These are phyloP conservation scores for Hippophae rhamnoides DNA, from an alignment of 306 rosid genomes.

Conservation along the genomic window DNA sequence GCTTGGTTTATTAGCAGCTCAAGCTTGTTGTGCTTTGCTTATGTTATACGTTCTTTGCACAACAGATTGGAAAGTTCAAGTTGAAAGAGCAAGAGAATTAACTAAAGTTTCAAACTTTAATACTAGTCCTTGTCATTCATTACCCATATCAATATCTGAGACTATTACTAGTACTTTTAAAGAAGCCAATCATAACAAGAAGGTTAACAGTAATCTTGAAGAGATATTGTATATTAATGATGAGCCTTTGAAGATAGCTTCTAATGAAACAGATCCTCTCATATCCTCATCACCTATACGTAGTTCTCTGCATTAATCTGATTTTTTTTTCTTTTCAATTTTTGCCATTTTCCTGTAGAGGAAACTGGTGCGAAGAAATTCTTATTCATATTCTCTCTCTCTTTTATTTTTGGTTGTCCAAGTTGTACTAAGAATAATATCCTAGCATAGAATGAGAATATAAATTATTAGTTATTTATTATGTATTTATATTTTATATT, in stretches of 20 bases:
- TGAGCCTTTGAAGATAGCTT: constrained; percentile 15
- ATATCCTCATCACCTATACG: not conserved
- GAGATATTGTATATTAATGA: constrained; percentile 33
- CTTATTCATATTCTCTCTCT: constrained; percentile 16
- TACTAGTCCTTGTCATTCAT: not conserved
- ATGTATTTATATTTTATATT: not conserved
- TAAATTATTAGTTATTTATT: not conserved
- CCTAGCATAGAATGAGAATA: constrained; percentile 17
- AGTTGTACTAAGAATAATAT: constrained; percentile 18
- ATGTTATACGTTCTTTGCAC: constrained; percentile 64
- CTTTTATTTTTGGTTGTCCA: not conserved
- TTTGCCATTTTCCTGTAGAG: constrained; percentile 4
- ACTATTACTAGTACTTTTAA: constrained; percentile 20
- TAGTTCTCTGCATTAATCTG: not conserved
- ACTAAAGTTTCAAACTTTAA: constrained; percentile 20
- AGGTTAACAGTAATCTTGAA: constrained; percentile 21
- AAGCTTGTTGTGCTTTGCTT: constrained; percentile 62
- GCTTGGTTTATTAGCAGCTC: constrained; percentile 96
- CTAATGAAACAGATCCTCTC: constrained; percentile 57
- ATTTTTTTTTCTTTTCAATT: constrained; percentile 5
- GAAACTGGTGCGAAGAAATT: constrained; percentile 13
- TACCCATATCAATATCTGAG: no score
- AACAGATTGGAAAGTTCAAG: constrained; percentile 70
- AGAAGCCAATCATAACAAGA: not conserved
- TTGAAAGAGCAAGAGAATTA: constrained; percentile 48